phyloP scores from a whole-genome alignment of 108 stramenopile genomes.

The Bacterosira constricta region DNA sequence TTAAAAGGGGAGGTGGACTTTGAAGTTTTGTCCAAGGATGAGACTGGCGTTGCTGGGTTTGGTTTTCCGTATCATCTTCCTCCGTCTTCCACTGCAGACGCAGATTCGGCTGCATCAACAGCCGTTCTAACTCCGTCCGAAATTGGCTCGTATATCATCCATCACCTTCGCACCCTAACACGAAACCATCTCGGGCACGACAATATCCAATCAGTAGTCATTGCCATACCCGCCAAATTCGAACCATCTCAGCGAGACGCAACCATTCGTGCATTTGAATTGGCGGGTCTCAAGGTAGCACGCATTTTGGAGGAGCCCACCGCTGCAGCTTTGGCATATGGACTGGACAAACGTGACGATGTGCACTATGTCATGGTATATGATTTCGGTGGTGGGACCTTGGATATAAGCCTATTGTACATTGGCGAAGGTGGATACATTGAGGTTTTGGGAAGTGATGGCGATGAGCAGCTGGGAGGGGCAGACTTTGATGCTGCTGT shows the following conservation, averaged over 20 bases:
- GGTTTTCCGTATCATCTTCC: conserved; percentile 46
- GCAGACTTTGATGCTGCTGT: conserved; percentile 92
- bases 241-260: conserved; percentile 81
- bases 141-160: conserved; percentile 78
- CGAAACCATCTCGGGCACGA: conserved; percentile 82
- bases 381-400: conserved; percentile 98
- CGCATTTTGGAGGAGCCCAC: conserved; percentile 94
- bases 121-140: conserved; percentile 64
- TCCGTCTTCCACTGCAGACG: conserved; percentile 3
- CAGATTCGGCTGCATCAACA: neutral
- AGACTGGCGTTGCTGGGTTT: conserved; percentile 35
- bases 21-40: conserved; percentile 35
- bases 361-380: conserved; percentile 97
- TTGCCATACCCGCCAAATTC: conserved; percentile 97
- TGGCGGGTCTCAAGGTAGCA: conserved; percentile 83
- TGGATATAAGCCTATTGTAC: conserved; percentile 93
- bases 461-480: conserved; percentile 90
- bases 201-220: conserved; percentile 90
- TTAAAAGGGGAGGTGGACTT: conserved; percentile 79
- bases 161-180: conserved; percentile 74
- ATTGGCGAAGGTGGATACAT: conserved; percentile 90
- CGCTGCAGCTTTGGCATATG: conserved; percentile 97
- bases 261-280: conserved; percentile 77
- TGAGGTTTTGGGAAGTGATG: conserved; percentile 93
- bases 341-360: conserved; percentile 90